A percentile compares a stretch with the other conserved stretches of the same genome.
Conservation (phyloP, 768 basidiomycete genomes). For the Bullera alba region DNA sequence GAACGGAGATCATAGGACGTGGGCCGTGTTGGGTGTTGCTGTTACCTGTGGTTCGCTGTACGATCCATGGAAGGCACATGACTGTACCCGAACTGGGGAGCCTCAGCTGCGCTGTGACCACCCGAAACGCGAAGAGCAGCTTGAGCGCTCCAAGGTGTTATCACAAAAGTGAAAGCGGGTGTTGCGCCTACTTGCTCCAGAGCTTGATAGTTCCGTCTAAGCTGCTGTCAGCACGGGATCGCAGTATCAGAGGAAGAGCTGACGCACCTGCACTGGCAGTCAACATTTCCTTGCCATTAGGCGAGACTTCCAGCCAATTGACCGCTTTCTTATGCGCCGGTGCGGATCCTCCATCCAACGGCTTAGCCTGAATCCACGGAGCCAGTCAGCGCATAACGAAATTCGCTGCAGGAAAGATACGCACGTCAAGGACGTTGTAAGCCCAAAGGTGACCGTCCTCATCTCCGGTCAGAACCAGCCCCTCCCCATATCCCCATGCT, state of each 20-base stretch:
- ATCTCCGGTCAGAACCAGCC: constrained; percentile 75
- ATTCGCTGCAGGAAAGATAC: constrained; percentile 30
- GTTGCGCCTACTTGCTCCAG: constrained; percentile 55
- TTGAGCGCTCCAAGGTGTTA: too few relatives aligned
- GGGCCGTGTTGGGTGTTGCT: too few relatives aligned
- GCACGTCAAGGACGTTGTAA: constrained; percentile 87
- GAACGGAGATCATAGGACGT: too few relatives aligned
- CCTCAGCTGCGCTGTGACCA: too few relatives aligned
- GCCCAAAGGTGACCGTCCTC: constrained; percentile 83
- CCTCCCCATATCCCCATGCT: constrained; percentile 77
- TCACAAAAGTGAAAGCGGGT: too few relatives aligned
- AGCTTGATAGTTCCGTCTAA: constrained; percentile 80
- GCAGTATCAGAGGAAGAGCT: neutral
- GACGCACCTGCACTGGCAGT: constrained; percentile 63
- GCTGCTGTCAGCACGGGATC: neutral
- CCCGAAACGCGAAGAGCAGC: too few relatives aligned
- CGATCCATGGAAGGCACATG: too few relatives aligned
- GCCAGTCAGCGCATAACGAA: constrained; percentile 4
- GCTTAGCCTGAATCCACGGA: constrained; percentile 56
- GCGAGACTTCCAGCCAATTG: constrained; percentile 88
- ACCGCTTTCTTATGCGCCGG: constrained; percentile 75
- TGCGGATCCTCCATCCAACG: constrained; percentile 50
- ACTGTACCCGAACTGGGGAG: too few relatives aligned
- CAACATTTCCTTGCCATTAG: constrained; percentile 70
- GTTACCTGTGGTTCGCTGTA: too few relatives aligned